Base-by-base conservation (phyloP, 164 flowering plant species). In the Stephania cephalantha region DNA sequence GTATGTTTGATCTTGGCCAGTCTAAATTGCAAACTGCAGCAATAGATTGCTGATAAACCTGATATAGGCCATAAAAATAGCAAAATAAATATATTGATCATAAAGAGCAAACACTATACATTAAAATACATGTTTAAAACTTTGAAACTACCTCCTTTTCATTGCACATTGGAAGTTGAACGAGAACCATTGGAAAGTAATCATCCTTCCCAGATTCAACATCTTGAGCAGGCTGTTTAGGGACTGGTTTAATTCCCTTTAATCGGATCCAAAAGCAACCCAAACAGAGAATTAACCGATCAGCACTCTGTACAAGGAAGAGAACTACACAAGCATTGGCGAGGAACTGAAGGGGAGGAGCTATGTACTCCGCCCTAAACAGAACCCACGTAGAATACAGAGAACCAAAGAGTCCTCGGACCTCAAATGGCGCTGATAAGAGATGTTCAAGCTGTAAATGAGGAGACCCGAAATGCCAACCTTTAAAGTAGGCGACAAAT, bases 91-190 rank as follows among this genome's bases (percentile, higher is more conserved):
- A 69, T 63, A n/a, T 10, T 8, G 48, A 61, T 17, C 69, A 73
- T 25, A 29, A 63, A 9, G 5, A 71, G 18, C 66, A 66, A 35
- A 35, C 4, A 35, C 42, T 35, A 35, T 35, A 35, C 4, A 35
- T 35, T 35, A 35, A 2, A 35, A 35, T 35, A 4, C 42, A 35
- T 35, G 42, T 35, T 35, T 35, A 35, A 35, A 35, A 35, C 42
- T n/a, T 58, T 11, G 64, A 71, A 71, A 5, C 76, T 87, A 95
- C 99, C 97, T 95, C 98, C 75, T 85, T 90, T 76, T 95, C 99
- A 75, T 95, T 95, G 85, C 99, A 95, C 99, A 95, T 95, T 53
- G 99, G 99, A 82, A 95, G 93, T 89, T 95, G 97, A 75, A 95
- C 92, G 70, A 95, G 90, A 69, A 95, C 97, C 97, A 90, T 95